Evolutionary conservation across 768 basidiomycete genomes (phyloP), one percentile per base, ranked within the genome.

Genomic region (Leccinum obscurum): DNA sequence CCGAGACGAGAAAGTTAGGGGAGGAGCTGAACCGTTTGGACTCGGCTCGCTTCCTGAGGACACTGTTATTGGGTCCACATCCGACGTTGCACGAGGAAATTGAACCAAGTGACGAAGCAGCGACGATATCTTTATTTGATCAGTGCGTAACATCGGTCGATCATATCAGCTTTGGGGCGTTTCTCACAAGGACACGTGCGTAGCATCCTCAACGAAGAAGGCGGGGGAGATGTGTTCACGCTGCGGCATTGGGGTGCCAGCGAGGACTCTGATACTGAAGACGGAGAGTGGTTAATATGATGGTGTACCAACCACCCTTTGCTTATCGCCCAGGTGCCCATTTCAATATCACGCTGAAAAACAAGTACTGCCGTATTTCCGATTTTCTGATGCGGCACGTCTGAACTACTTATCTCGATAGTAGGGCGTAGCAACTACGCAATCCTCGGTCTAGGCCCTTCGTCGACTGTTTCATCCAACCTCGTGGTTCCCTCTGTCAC

Each of bases 121-220:
- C 75, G 53, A 82, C 85, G 0, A 82, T 91, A 57, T 78, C 78
- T n/a, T 74, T 89, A 64, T 92, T 92, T 70, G 90, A 92, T 68
- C 81, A 85, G 90, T 91, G 63, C 68, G 83, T 75, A 15, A n/a
- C 44, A 28, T n/a, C n/a, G 51, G 34, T 48, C 44, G 56, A 55
- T 52, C 56, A 55, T 24, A 55, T 24, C 55, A 48, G 6, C 13
- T 35, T 13, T 35, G 28, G 46, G 35, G 35, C 7, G 32, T 6
- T 37, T 30, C 61, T 68, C 44, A 69, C 51, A 52, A n/a, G 24
- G 53, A 51, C 60, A 37, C n/a, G 35, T 32, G 24, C 51, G 30
- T 59, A 90, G 88, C 65, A 84, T 90, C 26, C 59, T 89, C 48
- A 78, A 81, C 48, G 76, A 79, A 61, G 87, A 90, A 73, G 83